Percentiles rank a stretch among this genome's conserved stretches.
phyloP scores from a whole-genome alignment of 768 basidiomycete genomes.

The Scleroderma bovista region DNA sequence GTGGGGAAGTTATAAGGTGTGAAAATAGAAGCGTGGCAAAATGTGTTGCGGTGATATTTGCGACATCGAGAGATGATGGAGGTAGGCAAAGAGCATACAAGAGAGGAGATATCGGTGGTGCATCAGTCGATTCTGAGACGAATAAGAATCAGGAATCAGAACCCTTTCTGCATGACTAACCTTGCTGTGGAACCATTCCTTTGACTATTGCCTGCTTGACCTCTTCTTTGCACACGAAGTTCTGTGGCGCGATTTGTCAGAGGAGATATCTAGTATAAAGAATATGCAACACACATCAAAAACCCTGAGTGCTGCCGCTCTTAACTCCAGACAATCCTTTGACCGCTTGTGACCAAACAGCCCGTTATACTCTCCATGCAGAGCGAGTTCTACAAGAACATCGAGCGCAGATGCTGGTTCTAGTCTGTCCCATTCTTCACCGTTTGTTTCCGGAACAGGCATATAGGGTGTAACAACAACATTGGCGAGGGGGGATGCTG shows the following conservation, averaged over 20 bases:
- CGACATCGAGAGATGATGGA: constrained; percentile 54
- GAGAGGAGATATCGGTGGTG: constrained; percentile 56
- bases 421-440: constrained; percentile 90
- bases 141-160: background rate
- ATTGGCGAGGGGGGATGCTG: constrained; percentile 58
- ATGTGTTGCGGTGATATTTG: constrained; percentile 58
- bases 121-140: constrained; percentile 23
- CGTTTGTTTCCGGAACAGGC: constrained; percentile 75
- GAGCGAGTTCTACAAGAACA: constrained; percentile 70
- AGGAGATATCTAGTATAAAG: background rate
- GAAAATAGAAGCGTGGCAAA: constrained; percentile 76
- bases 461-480: constrained; percentile 68
- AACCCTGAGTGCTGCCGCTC: constrained; percentile 70
- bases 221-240: constrained; percentile 72
- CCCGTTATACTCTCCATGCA: constrained; percentile 89
- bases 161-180: constrained; percentile 16
- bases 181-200: constrained; percentile 63
- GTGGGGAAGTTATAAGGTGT: constrained; percentile 63
- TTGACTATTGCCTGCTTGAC: constrained; percentile 63
- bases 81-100: constrained; percentile 61
- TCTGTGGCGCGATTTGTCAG: constrained; percentile 35
- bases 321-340: constrained; percentile 66
- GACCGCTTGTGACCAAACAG: constrained; percentile 48
- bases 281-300: constrained; percentile 65
- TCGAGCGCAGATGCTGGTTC: constrained; percentile 78